Percentiles rank a stretch among this genome's conserved stretches.
phyloP scores from a whole-genome alignment of 106 monocot genomes.

The Agapanthus africanus region DNA sequence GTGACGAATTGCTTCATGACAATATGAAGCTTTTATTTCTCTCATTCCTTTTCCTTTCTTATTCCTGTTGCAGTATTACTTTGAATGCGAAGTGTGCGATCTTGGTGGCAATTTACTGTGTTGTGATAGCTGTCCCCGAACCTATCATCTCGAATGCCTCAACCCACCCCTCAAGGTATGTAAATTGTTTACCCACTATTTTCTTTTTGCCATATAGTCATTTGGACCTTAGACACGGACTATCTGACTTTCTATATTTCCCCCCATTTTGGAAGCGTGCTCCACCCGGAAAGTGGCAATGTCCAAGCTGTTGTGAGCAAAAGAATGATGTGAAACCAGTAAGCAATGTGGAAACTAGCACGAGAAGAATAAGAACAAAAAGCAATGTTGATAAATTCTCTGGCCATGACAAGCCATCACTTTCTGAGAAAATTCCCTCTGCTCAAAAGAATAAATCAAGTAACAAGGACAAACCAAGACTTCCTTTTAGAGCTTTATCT shows the following conservation, averaged over 20 bases:
- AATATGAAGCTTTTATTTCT: no score
- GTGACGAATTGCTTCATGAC: no score
- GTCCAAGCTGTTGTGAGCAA: slow-evolving; percentile 46
- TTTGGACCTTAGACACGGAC: neutral
- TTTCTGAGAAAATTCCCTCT: slow-evolving; percentile 14
- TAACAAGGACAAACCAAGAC: slow-evolving; percentile 36
- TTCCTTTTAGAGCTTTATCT: slow-evolving; percentile 6
- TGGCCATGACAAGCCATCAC: slow-evolving; percentile 17
- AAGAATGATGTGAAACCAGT: slow-evolving; percentile 32
- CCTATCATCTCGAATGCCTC: slow-evolving; percentile 84
- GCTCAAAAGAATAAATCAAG: slow-evolving; percentile 18
- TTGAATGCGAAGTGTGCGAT: slow-evolving; percentile 84
- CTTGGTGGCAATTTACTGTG: slow-evolving; percentile 92
- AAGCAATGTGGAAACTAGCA: slow-evolving; percentile 26
- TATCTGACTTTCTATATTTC: neutral
- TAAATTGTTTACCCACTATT: neutral
- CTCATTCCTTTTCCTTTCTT: neutral
- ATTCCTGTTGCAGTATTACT: slow-evolving; percentile 72
- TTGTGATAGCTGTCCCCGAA: slow-evolving; percentile 85
- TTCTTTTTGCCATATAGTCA: slow-evolving; percentile 18
- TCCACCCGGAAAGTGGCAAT: slow-evolving; percentile 87
- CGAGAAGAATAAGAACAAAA: slow-evolving; percentile 46
- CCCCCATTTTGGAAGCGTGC: slow-evolving; percentile 34
- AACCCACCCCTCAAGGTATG: slow-evolving; percentile 90
- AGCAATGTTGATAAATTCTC: slow-evolving; percentile 22